Percentiles rank a stretch among this genome's conserved stretches.
These are phyloP conservation scores for Caryopteris hybrid DNA, from an alignment of 305 asterid species.

Conservation along the genomic window DNA sequence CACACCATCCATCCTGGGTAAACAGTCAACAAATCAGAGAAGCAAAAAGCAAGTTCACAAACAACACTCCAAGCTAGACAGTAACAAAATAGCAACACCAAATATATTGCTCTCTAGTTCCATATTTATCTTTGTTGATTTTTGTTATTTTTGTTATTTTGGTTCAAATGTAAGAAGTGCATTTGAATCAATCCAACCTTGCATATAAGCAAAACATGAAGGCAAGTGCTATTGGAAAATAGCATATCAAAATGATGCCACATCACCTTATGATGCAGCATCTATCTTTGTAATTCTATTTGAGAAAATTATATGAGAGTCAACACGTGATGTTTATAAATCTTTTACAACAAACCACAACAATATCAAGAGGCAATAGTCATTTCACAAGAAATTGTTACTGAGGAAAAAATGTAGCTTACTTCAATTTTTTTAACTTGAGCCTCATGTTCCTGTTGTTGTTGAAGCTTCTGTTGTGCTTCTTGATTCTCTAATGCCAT, in stretches of 20 bases:
- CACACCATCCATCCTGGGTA: slow-evolving; percentile 49
- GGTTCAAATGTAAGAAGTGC: not conserved
- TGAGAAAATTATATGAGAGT: not conserved
- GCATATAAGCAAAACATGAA: not conserved
- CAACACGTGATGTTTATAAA: not conserved
- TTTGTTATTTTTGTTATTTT: not conserved
- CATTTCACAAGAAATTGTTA: not conserved
- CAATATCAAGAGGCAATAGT: not conserved
- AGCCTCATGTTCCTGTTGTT: slow-evolving; percentile 30
- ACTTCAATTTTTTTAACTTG: slow-evolving; percentile 39
- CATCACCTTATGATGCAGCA: not conserved
- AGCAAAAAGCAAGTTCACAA: not conserved
- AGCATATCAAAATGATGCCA: not conserved
- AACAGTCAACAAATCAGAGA: slow-evolving; percentile 7
- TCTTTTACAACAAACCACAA: not conserved
- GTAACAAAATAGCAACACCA: not conserved
- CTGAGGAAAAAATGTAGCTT: slow-evolving; percentile 9
- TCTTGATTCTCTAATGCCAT: slow-evolving; percentile 35
- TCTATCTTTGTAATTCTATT: not conserved
- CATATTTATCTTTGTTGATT: not conserved
- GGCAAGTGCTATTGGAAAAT: not conserved
- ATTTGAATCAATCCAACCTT: not conserved
- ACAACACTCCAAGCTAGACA: not conserved
- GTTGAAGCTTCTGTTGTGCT: slow-evolving; percentile 30
- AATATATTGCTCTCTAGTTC: slow-evolving; percentile 9